phyloP scores from a whole-genome alignment of 2,329 filamentous ascomycete species.

The Leptographium radiaticola region DNA sequence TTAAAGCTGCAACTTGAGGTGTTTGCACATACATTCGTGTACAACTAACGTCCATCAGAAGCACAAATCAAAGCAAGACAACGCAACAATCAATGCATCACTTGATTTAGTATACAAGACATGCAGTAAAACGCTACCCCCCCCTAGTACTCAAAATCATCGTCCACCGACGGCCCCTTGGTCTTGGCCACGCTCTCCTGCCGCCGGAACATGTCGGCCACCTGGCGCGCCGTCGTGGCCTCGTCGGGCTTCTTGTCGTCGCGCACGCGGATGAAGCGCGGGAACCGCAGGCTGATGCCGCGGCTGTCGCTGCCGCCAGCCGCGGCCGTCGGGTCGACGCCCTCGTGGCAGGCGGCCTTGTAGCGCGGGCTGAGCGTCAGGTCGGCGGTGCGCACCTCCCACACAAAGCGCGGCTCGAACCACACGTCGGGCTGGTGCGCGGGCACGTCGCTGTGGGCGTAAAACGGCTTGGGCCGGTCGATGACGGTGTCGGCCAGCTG shows the following conservation, averaged over 20 bases:
- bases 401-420: constrained; percentile 90
- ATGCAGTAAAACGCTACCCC: too few species aligned
- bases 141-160: constrained; percentile 86
- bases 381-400: constrained; percentile 97
- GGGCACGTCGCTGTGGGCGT: constrained; percentile 66
- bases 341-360: constrained; percentile 75
- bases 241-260: constrained; percentile 95
- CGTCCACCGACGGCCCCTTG: constrained; percentile 78
- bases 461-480: constrained; percentile 87
- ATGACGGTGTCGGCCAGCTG: constrained; percentile 68
- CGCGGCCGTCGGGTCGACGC: constrained; percentile 44
- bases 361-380: constrained; percentile 86
- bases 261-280: constrained; percentile 77
- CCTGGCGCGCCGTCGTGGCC: constrained; percentile 70
- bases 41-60: too few species aligned
- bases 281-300: constrained; percentile 83
- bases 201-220: constrained; percentile 93
- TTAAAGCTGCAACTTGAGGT: too few species aligned
- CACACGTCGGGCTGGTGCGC: constrained; percentile 97
- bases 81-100: too few species aligned
- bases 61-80: too few species aligned
- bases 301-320: constrained; percentile 37
- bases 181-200: constrained; percentile 83
- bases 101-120: too few species aligned
- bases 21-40: too few species aligned